A percentile compares a stretch with the other conserved stretches of the same genome.
Conservation (phyloP, 805 yeast species). For the Saccharomycopsis sp. region DNA sequence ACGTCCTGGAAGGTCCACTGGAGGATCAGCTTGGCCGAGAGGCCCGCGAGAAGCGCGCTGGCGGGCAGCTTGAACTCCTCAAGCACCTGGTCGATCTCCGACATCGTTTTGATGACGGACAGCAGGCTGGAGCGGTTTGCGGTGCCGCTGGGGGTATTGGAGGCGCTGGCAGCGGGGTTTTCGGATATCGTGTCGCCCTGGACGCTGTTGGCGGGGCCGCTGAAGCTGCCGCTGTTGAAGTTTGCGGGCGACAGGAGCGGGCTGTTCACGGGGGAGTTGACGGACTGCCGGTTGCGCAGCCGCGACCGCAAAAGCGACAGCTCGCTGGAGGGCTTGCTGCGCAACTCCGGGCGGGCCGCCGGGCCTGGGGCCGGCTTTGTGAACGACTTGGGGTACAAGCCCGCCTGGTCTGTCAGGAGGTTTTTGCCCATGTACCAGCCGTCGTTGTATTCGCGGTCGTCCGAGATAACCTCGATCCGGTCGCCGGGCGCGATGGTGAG, state of each 20-base stretch:
- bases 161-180: constrained; percentile 2
- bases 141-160: not conserved
- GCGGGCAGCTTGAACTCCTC: constrained; percentile 34
- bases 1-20: constrained; percentile 87
- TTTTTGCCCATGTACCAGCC: constrained; percentile 97
- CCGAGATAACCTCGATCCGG: constrained; percentile 79
- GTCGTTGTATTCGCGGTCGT: constrained; percentile 88
- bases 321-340: constrained; percentile 10
- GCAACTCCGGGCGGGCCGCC: constrained; percentile 5
- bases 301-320: constrained; percentile 48
- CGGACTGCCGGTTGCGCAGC: constrained; percentile 42
- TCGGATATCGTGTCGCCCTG: not conserved
- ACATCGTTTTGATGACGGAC: constrained; percentile 49
- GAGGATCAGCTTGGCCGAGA: constrained; percentile 22
- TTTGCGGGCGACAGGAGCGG: constrained; percentile 11
- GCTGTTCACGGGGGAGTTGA: constrained; percentile 10
- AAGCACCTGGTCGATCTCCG: constrained; percentile 68
- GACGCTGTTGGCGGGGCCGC: not conserved
- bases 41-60: constrained; percentile 14
- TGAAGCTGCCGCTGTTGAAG: not conserved
- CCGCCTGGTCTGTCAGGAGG: constrained; percentile 63
- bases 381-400: constrained; percentile 86
- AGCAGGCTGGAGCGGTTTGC: constrained; percentile 28
- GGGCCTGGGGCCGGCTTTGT: constrained; percentile 45
- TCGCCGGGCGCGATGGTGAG: constrained; percentile 76